Conservation (phyloP, 2,329 filamentous ascomycete genomes). For the Aspergillus sp. region DNA sequence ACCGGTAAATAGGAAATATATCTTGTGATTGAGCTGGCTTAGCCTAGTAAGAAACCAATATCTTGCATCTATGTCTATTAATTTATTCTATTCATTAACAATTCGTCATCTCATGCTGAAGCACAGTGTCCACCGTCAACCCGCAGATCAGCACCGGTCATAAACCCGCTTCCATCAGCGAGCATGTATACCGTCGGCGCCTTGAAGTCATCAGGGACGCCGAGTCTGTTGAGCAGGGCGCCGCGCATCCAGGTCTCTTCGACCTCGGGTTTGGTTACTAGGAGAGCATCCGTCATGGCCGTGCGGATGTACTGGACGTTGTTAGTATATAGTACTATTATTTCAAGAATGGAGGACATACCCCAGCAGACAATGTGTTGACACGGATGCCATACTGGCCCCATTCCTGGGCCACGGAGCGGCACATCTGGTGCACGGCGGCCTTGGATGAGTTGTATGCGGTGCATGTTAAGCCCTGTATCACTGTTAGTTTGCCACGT, state of each 20-base stretch:
- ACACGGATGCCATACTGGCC: slow-evolving; percentile 68
- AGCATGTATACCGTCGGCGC: slow-evolving; percentile 38
- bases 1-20: no score
- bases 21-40: no score
- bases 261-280: slow-evolving; percentile 46
- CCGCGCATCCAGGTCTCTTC: slow-evolving; percentile 56
- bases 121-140: slow-evolving; percentile 43
- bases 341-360: slow-evolving; percentile 22
- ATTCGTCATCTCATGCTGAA: no score
- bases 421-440: slow-evolving; percentile 50
- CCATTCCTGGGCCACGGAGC: slow-evolving; percentile 51
- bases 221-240: slow-evolving; percentile 50
- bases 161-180: slow-evolving; percentile 38
- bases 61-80: no score
- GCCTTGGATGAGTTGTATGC: slow-evolving; percentile 58
- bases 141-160: slow-evolving; percentile 41
- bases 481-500: background rate
- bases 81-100: no score
- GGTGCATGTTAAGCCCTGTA: slow-evolving; percentile 59
- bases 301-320: slow-evolving; percentile 46
- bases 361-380: slow-evolving; percentile 75
- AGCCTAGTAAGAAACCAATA: no score
- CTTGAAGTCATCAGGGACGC: slow-evolving; percentile 45
- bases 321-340: background rate
- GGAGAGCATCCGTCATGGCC: slow-evolving; percentile 49